Conservation (phyloP, 2,329 filamentous ascomycete species). For the Botrytis aclada region DNA sequence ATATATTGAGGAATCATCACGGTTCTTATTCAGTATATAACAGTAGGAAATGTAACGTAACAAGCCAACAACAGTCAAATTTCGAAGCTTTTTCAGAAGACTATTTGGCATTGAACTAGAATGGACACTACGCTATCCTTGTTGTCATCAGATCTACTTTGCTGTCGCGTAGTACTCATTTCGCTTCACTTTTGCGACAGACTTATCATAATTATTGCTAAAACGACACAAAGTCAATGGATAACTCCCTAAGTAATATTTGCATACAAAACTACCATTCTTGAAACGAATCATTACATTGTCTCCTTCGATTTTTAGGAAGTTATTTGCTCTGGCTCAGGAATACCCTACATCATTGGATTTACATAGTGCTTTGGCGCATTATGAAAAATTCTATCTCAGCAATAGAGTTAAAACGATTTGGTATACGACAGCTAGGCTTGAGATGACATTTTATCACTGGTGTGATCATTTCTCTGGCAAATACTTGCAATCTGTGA, state of each 20-base stretch:
- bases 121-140: background rate
- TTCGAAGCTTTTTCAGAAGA: background rate
- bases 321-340: no score
- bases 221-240: background rate
- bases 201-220: background rate
- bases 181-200: background rate
- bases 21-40: background rate
- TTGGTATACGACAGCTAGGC: no score
- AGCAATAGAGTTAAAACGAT: no score
- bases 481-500: background rate
- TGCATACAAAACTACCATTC: background rate
- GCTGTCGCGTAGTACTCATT: background rate
- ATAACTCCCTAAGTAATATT: background rate
- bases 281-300: no score
- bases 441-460: background rate
- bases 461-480: background rate
- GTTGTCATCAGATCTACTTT: background rate
- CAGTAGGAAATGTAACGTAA: accelerated
- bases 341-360: accelerated
- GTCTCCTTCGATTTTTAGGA: no score
- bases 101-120: background rate
- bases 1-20: background rate
- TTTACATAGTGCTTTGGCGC: no score
- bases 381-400: no score
- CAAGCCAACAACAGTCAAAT: no score